Evolutionary conservation across 2,329 filamentous ascomycete genomes (phyloP).

Genomic region (Colletotrichum truncatum): DNA sequence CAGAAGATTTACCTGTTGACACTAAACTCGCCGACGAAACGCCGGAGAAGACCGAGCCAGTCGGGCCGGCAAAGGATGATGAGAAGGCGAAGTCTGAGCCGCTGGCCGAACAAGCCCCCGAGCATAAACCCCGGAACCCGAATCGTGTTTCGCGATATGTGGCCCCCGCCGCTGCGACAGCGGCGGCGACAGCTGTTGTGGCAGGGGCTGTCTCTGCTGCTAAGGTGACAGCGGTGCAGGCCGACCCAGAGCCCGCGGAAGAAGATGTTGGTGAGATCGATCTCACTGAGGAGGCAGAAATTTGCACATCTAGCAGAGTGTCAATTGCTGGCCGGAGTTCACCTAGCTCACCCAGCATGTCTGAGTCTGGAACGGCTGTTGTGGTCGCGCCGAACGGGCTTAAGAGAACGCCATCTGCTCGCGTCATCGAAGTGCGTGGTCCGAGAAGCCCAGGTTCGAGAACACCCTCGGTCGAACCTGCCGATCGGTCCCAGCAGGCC

Average conservation of each 20-base stretch:
- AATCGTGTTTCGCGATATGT: slow-evolving; percentile 21
- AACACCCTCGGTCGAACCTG: slow-evolving; percentile 55
- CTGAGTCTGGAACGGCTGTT: slow-evolving; percentile 53
- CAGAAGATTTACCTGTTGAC: slow-evolving; percentile 9
- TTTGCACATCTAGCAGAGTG: slow-evolving; percentile 64
- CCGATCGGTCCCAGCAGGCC: slow-evolving; percentile 51
- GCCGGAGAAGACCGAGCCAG: background rate
- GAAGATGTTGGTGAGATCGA: slow-evolving; percentile 59
- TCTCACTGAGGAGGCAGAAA: slow-evolving; percentile 61
- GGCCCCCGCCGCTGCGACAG: background rate
- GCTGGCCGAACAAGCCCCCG: slow-evolving; percentile 8
- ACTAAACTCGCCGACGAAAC: background rate
- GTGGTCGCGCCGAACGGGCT: slow-evolving; percentile 48
- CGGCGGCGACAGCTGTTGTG: background rate
- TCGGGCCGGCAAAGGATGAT: background rate
- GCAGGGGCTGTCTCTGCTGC: background rate
- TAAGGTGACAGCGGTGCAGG: background rate
- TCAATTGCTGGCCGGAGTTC: slow-evolving; percentile 63
- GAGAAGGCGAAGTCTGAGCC: background rate
- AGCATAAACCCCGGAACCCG: slow-evolving; percentile 26
- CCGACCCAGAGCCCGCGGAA: slow-evolving; percentile 36
- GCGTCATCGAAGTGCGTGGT: slow-evolving; percentile 65
- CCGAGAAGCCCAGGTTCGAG: slow-evolving; percentile 64
- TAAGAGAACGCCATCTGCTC: slow-evolving; percentile 58
- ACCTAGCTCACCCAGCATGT: slow-evolving; percentile 58